Evolutionary conservation across 208 protist genomes (phyloP).

Genomic region (Trypanosoma melophagium): DNA sequence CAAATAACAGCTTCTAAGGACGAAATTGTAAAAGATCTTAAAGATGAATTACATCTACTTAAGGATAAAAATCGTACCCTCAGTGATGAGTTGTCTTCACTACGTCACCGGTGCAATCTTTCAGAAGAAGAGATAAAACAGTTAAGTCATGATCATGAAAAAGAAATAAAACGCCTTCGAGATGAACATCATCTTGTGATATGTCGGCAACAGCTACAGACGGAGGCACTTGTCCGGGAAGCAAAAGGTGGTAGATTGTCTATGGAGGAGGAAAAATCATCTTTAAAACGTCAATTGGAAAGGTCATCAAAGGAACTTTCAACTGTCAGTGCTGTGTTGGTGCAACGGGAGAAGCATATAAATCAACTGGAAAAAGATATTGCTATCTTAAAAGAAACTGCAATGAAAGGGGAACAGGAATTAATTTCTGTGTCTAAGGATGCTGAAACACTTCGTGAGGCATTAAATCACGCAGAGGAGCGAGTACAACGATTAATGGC

Average conservation of each 20-base stretch:
- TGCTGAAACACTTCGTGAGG: constrained; percentile 38
- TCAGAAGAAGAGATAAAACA: constrained; percentile 62
- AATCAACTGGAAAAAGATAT: constrained; percentile 43
- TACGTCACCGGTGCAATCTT: constrained; percentile 42
- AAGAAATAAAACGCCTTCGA: constrained; percentile 52
- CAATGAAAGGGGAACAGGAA: constrained; percentile 59
- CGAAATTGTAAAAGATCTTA: constrained; percentile 47
- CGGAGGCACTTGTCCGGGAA: constrained; percentile 68
- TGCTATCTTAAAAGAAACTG: constrained; percentile 19
- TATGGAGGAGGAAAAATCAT: constrained; percentile 76
- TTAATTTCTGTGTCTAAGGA: constrained; percentile 50
- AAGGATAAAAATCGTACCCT: constrained; percentile 50
- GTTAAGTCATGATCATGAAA: constrained; percentile 38
- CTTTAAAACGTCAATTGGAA: constrained; percentile 62
- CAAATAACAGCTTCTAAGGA: constrained; percentile 55
- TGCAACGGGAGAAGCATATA: constrained; percentile 69
- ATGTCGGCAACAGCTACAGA: constrained; percentile 64
- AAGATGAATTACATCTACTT: constrained; percentile 42
- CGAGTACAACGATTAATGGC: constrained; percentile 51
- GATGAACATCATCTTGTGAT: constrained; percentile 80
- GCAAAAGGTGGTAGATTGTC: constrained; percentile 51
- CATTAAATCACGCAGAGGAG: constrained; percentile 49
- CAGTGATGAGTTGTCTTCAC: constrained; percentile 49
- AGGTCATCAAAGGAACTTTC: constrained; percentile 69
- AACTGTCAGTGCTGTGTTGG: constrained; percentile 57